Conservation (phyloP, 1,284 basidiomycete species). For the Boletus sp. region DNA sequence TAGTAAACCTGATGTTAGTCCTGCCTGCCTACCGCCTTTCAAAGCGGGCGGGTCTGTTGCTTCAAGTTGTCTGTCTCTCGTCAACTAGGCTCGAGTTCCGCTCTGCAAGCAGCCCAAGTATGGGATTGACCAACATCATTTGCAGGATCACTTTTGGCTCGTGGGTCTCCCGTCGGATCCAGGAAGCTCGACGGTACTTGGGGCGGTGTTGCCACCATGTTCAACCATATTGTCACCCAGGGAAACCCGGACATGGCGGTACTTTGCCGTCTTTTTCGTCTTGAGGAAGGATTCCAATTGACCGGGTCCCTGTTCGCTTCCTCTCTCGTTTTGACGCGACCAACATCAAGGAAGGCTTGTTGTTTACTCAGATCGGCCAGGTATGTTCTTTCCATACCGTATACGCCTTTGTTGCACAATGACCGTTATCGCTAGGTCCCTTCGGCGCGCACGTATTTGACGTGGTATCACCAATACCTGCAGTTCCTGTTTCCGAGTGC, state of each 20-base stretch:
- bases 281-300: slow-evolving; percentile 11
- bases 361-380: slow-evolving; percentile 54
- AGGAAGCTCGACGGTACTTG: slow-evolving; percentile 12
- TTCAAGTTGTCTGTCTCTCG: too few species aligned
- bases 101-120: too few species aligned
- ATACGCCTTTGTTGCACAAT: neutral
- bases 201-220: slow-evolving; percentile 22
- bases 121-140: neutral
- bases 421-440: slow-evolving; percentile 44
- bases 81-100: too few species aligned
- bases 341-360: slow-evolving; percentile 54
- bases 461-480: slow-evolving; percentile 59
- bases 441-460: slow-evolving; percentile 52
- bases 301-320: slow-evolving; percentile 47
- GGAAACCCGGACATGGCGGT: slow-evolving; percentile 33
- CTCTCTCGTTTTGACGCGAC: slow-evolving; percentile 57
- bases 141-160: slow-evolving; percentile 32
- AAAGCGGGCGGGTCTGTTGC: too few species aligned
- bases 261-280: neutral
- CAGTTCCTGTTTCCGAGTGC: slow-evolving; percentile 50
- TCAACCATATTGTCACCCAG: slow-evolving; percentile 27
- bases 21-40: too few species aligned
- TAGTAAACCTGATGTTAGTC: too few species aligned
- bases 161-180: slow-evolving; percentile 27
- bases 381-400: slow-evolving; percentile 27